Percentiles rank a stretch among this genome's conserved stretches.
phyloP scores from a whole-genome alignment of 73 alveolate species.

The Paramecium bursaria region DNA sequence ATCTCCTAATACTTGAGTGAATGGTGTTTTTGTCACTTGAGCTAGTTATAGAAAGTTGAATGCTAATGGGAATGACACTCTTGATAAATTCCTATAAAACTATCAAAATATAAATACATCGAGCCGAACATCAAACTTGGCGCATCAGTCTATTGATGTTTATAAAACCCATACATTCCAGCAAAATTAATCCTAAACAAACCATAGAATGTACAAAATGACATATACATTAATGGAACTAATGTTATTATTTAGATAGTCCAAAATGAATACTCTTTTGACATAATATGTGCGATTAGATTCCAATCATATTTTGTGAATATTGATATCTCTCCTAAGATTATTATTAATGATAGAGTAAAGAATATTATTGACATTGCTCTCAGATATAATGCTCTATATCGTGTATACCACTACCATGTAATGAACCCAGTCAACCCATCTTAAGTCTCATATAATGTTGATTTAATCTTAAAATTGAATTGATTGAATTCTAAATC shows the following conservation, averaged over 20 bases:
- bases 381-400: not conserved
- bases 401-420: constrained; percentile 44
- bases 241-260: constrained; percentile 19
- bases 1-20: constrained; percentile 56
- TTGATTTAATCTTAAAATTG: constrained; percentile 43
- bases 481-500: constrained; percentile 18
- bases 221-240: constrained; percentile 38
- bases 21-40: constrained; percentile 49
- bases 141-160: constrained; percentile 55
- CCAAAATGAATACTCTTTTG: constrained; percentile 2
- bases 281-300: not conserved
- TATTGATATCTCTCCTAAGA: constrained; percentile 37
- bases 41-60: constrained; percentile 57
- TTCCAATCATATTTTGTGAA: constrained; percentile 39
- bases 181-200: constrained; percentile 32
- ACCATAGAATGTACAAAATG: constrained; percentile 60
- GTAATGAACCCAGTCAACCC: not conserved
- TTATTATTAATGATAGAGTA: not conserved
- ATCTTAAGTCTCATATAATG: not conserved
- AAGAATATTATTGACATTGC: constrained; percentile 15
- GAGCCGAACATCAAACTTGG: constrained; percentile 62
- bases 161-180: constrained; percentile 55
- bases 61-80: constrained; percentile 63
- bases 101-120: not conserved
- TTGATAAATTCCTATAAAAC: constrained; percentile 57